Evolutionary conservation across 352 stramenopile species (phyloP).

Genomic region (Globisporangium barbulae): DNA sequence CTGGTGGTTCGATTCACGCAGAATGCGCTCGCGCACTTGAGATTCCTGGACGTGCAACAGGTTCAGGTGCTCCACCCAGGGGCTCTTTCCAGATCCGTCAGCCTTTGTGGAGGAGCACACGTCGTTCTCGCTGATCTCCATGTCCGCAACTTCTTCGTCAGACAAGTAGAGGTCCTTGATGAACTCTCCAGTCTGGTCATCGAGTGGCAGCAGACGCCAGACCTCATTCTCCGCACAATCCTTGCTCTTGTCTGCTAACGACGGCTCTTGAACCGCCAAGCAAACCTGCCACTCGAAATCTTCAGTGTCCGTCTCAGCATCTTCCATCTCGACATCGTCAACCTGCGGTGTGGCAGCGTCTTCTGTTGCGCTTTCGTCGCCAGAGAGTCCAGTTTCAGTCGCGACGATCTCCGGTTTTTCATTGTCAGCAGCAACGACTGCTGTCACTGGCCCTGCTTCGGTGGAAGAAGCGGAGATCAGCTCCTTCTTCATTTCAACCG

Average conservation of each 20-base stretch:
- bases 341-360: background rate
- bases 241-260: constrained; percentile 6
- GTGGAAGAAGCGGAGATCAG: constrained; percentile 10
- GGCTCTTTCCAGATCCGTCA: constrained; percentile 20
- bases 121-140: constrained; percentile 65
- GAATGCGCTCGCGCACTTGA: constrained; percentile 48
- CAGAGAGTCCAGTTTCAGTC: constrained; percentile 7
- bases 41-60: constrained; percentile 55
- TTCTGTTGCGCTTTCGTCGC: constrained; percentile 6
- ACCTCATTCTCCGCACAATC: background rate
- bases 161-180: constrained; percentile 50
- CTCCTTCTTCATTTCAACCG: constrained; percentile 24
- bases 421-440: constrained; percentile 14
- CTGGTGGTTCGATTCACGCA: constrained; percentile 51
- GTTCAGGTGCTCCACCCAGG: constrained; percentile 51
- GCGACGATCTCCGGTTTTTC: constrained; percentile 9
- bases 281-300: constrained; percentile 48
- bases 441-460: constrained; percentile 2
- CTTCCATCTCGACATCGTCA: constrained; percentile 22
- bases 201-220: constrained; percentile 61
- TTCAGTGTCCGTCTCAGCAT: constrained; percentile 7
- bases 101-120: constrained; percentile 39
- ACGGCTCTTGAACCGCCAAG: constrained; percentile 32
- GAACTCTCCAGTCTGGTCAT: constrained; percentile 47
- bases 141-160: constrained; percentile 51